phyloP scores from a whole-genome alignment of 208 protist genomes.

The Acanthamoeba quina region DNA sequence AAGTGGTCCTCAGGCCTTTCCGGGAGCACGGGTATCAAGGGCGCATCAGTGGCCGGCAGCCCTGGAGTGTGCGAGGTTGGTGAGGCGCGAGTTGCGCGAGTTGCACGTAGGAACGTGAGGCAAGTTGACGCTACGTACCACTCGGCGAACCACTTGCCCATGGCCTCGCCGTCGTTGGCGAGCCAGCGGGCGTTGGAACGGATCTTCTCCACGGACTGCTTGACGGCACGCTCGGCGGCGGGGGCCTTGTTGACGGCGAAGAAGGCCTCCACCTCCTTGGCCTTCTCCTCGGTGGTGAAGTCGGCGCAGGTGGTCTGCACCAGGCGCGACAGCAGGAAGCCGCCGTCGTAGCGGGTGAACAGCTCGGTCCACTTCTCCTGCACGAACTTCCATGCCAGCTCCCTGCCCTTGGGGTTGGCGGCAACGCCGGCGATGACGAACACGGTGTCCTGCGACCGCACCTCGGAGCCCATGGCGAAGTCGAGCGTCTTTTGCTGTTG shows the following conservation, averaged over 20 bases:
- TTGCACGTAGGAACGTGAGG: too few species aligned
- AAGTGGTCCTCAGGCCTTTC: too few species aligned
- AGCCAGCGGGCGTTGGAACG: conserved; percentile 59
- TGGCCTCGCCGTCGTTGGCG: background rate
- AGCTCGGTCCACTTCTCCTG: conserved; percentile 74
- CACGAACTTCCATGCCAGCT: conserved; percentile 78
- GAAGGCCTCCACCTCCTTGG: conserved; percentile 62
- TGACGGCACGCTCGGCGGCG: conserved; percentile 52
- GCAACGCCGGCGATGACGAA: conserved; percentile 71
- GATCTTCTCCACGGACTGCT: conserved; percentile 64
- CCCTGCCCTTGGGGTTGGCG: conserved; percentile 37
- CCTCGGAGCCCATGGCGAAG: conserved; percentile 78
- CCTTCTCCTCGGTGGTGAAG: conserved; percentile 71
- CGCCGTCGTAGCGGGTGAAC: conserved; percentile 29
- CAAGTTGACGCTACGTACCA: background rate
- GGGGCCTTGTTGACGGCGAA: conserved; percentile 21
- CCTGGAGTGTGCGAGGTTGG: too few species aligned
- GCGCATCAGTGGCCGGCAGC: too few species aligned
- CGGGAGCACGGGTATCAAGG: too few species aligned
- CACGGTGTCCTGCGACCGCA: conserved; percentile 78
- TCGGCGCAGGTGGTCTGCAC: background rate
- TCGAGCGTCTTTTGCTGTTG: conserved; percentile 70
- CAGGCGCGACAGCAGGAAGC: conserved; percentile 52
- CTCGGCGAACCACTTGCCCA: conserved; percentile 38
- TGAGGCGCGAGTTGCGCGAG: too few species aligned